These are phyloP conservation scores for Fusarium sp. DNA, from an alignment of 2,329 filamentous ascomycete species.

Conservation along the genomic window DNA sequence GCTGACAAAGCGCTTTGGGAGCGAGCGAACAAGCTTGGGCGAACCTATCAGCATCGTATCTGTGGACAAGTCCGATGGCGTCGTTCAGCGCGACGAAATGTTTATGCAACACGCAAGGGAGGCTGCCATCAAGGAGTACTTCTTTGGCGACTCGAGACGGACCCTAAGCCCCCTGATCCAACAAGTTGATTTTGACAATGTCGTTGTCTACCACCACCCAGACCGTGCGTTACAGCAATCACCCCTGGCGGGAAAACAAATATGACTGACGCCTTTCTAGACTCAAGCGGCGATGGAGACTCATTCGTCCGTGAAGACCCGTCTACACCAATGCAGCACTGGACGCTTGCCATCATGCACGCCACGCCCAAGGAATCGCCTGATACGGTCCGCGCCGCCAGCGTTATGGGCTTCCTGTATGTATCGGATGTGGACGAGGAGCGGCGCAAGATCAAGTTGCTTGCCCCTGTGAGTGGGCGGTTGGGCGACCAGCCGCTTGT, in stretches of 20 bases:
- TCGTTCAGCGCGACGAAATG: conserved; percentile 79
- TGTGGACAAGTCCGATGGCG: conserved; percentile 88
- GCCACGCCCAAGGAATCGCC: conserved; percentile 79
- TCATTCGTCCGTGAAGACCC: conserved; percentile 77
- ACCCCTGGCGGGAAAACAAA: conserved; percentile 1
- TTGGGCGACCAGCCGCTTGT: conserved; percentile 86
- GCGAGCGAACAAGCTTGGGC: conserved; percentile 68
- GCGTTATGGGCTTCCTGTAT: conserved; percentile 93
- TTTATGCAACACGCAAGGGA: conserved; percentile 84
- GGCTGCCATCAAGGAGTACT: conserved; percentile 89
- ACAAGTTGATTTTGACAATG: conserved; percentile 81
- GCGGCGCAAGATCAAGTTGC: conserved; percentile 83
- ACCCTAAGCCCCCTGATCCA: conserved; percentile 91
- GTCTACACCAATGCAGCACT: conserved; percentile 81
- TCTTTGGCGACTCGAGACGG: conserved; percentile 86
- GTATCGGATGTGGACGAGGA: conserved; percentile 92
- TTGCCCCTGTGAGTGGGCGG: conserved; percentile 87
- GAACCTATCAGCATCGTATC: conserved; percentile 83
- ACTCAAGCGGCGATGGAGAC: conserved; percentile 51
- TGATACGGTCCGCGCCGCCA: conserved; percentile 82
- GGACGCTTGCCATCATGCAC: conserved; percentile 88
- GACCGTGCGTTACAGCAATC: conserved; percentile 64
- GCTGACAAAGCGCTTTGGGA: conserved; percentile 78
- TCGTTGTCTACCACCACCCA: conserved; percentile 81
- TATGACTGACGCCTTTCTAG: conserved; percentile 42